Evolutionary conservation across 768 basidiomycete genomes (phyloP).

Genomic region (Tricholoma sp.): DNA sequence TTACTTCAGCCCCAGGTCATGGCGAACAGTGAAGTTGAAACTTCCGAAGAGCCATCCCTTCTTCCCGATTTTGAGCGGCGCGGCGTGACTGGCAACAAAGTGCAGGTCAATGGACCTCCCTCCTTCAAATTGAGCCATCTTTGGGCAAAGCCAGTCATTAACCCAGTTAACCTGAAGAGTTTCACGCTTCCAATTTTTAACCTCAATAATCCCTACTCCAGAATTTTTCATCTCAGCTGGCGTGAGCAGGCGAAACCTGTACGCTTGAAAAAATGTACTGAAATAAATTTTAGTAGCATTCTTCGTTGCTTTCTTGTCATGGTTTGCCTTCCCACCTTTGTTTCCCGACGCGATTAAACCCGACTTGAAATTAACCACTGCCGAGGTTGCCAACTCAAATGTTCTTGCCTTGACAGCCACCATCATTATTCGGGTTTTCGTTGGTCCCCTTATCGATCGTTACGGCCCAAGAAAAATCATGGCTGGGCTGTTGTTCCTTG

Average conservation of each 20-base stretch:
- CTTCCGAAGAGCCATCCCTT: neutral
- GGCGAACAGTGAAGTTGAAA: too few species aligned
- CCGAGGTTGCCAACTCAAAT: slow-evolving; percentile 48
- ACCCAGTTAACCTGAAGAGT: slow-evolving; percentile 48
- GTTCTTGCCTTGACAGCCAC: slow-evolving; percentile 44
- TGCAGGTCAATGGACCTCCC: slow-evolving; percentile 11
- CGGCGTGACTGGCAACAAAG: neutral
- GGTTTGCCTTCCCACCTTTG: slow-evolving; percentile 63
- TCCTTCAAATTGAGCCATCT: slow-evolving; percentile 27
- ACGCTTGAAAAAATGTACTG: neutral
- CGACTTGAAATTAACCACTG: slow-evolving; percentile 43
- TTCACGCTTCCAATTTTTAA: slow-evolving; percentile 49
- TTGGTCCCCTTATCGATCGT: slow-evolving; percentile 47
- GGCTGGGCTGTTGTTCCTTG: slow-evolving; percentile 46
- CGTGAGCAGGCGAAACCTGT: slow-evolving; percentile 9
- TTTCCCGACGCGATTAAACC: slow-evolving; percentile 49
- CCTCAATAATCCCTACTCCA: slow-evolving; percentile 39
- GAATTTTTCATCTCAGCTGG: slow-evolving; percentile 45
- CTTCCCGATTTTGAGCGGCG: neutral
- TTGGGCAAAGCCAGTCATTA: slow-evolving; percentile 33
- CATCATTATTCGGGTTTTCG: slow-evolving; percentile 38
- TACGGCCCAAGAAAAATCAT: slow-evolving; percentile 53
- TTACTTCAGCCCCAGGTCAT: too few species aligned
- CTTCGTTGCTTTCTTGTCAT: slow-evolving; percentile 43
- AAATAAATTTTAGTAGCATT: slow-evolving; percentile 30